Conservation (phyloP, 1,284 basidiomycete species). For the Marasmius oreades region DNA sequence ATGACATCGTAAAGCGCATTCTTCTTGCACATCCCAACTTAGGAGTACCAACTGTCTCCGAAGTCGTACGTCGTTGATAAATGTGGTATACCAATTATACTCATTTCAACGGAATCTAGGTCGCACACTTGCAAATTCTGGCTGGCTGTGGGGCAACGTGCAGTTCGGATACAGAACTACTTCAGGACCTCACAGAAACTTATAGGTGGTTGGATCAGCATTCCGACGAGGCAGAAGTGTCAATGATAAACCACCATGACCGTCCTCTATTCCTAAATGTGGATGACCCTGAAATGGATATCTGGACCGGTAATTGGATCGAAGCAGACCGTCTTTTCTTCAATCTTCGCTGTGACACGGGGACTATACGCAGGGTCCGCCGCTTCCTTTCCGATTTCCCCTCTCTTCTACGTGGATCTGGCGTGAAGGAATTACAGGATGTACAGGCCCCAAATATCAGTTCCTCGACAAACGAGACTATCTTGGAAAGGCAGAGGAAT, state of each 20-base stretch:
- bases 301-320: slow-evolving; percentile 28
- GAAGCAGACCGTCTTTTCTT: slow-evolving; percentile 30
- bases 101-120: slow-evolving; percentile 20
- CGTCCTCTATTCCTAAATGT: slow-evolving; percentile 37
- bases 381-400: slow-evolving; percentile 28
- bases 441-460: slow-evolving; percentile 6
- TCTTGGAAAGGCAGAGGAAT: slow-evolving; percentile 18
- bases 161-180: slow-evolving; percentile 21
- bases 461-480: slow-evolving; percentile 15
- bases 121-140: slow-evolving; percentile 34
- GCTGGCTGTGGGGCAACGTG: slow-evolving; percentile 24
- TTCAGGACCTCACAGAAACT: slow-evolving; percentile 32
- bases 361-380: slow-evolving; percentile 24
- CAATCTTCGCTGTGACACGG: slow-evolving; percentile 24
- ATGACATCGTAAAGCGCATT: slow-evolving; percentile 18
- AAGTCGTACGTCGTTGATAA: slow-evolving; percentile 36
- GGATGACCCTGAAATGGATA: slow-evolving; percentile 22
- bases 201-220: slow-evolving; percentile 34
- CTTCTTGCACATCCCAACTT: slow-evolving; percentile 30
- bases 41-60: slow-evolving; percentile 32
- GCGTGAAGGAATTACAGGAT: slow-evolving; percentile 25
- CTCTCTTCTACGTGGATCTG: slow-evolving; percentile 28
- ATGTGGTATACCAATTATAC: background rate
- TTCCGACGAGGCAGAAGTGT: slow-evolving; percentile 15
- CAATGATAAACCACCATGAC: slow-evolving; percentile 15